Base-by-base conservation (phyloP, 495 filamentous ascomycete species). In the Hypoxylon fragiforme region DNA sequence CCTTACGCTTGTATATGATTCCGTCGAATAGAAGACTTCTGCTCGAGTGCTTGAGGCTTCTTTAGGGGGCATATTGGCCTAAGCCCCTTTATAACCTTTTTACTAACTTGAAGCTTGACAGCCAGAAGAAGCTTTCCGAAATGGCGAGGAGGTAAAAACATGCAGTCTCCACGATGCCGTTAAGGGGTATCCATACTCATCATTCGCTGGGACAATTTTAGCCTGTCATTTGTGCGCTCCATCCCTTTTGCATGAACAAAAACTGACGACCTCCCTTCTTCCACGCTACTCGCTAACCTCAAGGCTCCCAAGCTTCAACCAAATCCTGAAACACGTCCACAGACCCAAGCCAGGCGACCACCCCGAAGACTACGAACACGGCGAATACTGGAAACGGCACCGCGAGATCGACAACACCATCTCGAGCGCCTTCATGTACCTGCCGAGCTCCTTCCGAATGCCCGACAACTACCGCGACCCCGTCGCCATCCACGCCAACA, bases 401-500 rank as follows among this genome's bases (percentile, higher is more conserved):
- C 65, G 75, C 11, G 68, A 77, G 16, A 64, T 79, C 31, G 75
- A 79, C 59, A 77, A 73, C 14, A 66, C 51, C 1, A 63, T 79
- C 1, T 73, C 72, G 5, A 73, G 63, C 46, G 63, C 67, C 1
- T 79, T 79, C 51, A 75, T 79, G 72, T 76, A 68, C 46, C 51
- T 79, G 3, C 76, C 75, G 3, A 70, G 72, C 32, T 60, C 54
- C 11, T 71, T 75, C 32, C 60, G 74, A 8, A 50, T 77, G 3
- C 72, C 74, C 1, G 54, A 48, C 11, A 67, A 75, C 44, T 56
- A 68, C 22, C 60, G 55, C 6, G 64, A 79, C n/a, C 42, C 60
- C 1, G 37, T 66, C 9, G 75, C 75, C 11, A 61, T 76, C 4
- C 70, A 75, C 39, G 68, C 67, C 8, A 77, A 77, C 37, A 54